Percentiles rank a stretch among this genome's conserved stretches.
Conservation (phyloP, 192 early-diverging fungal genomes). For the Glomus cerebriforme region DNA sequence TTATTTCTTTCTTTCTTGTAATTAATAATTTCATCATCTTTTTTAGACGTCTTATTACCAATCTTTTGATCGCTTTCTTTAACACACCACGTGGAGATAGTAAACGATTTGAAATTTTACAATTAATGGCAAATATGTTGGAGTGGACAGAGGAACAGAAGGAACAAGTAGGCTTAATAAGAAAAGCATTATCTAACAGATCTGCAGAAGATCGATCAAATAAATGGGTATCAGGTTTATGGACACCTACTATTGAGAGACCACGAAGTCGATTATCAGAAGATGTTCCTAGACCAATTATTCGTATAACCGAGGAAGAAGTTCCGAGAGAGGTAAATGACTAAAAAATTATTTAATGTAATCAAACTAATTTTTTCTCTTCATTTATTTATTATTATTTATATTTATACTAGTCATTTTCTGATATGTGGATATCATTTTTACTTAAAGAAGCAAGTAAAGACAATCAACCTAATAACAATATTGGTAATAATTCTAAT, state of each 20-base stretch:
- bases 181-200: constrained; percentile 52
- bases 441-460: constrained; percentile 68
- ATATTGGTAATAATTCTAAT: neutral
- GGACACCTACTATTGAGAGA: constrained; percentile 54
- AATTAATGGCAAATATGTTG: constrained; percentile 86
- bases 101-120: constrained; percentile 90
- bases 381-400: constrained; percentile 25
- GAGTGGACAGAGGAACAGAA: constrained; percentile 89
- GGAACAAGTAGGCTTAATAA: constrained; percentile 75
- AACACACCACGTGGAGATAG: constrained; percentile 83
- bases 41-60: constrained; percentile 80
- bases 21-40: neutral
- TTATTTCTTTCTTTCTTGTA: neutral
- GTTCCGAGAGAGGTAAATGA: constrained; percentile 33
- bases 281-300: constrained; percentile 33
- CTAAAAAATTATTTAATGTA: neutral
- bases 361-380: constrained; percentile 8
- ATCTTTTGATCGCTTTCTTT: constrained; percentile 87
- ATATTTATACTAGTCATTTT: constrained; percentile 58
- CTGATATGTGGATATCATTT: constrained; percentile 82
- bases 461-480: neutral
- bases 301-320: neutral
- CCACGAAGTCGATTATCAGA: constrained; percentile 45
- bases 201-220: constrained; percentile 28
- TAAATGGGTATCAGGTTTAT: constrained; percentile 27